phyloP scores from a whole-genome alignment of 805 yeast species.

The Lachancea nothofagi region DNA sequence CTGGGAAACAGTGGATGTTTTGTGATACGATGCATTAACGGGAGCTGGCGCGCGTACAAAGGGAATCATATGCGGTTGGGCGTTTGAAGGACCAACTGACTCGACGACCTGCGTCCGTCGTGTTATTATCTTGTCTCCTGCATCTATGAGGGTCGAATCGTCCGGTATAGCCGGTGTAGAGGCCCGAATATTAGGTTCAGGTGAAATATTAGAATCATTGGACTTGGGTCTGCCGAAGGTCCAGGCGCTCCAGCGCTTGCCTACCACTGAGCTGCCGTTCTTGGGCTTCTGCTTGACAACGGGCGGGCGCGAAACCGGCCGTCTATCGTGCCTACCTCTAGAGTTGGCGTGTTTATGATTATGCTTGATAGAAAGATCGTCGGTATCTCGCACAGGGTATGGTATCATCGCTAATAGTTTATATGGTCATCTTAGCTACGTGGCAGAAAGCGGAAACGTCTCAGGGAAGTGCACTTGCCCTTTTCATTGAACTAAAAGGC shows the following conservation, averaged over 20 bases:
- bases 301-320: not conserved
- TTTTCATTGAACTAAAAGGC: too few relatives aligned
- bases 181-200: not conserved
- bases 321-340: not conserved
- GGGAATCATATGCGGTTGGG: not conserved
- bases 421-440: too few relatives aligned
- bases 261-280: not conserved
- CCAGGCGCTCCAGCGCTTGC: not conserved
- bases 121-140: slow-evolving; percentile 3
- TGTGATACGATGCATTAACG: too few relatives aligned
- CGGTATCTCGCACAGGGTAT: slow-evolving; percentile 11
- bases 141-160: slow-evolving; percentile 2
- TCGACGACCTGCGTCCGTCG: not conserved
- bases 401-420: slow-evolving; percentile 11
- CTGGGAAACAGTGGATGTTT: too few relatives aligned
- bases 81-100: not conserved
- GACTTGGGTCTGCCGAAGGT: not conserved
- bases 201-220: not conserved
- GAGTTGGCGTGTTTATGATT: not conserved
- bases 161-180: slow-evolving; percentile 1
- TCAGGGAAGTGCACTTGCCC: too few relatives aligned
- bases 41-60: too few relatives aligned
- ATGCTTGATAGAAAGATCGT: slow-evolving; percentile 1
- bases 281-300: not conserved
- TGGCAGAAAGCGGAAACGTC: too few relatives aligned